These are phyloP conservation scores for Fusarium sp. DNA, from an alignment of 2,329 filamentous ascomycete species.

Conservation along the genomic window DNA sequence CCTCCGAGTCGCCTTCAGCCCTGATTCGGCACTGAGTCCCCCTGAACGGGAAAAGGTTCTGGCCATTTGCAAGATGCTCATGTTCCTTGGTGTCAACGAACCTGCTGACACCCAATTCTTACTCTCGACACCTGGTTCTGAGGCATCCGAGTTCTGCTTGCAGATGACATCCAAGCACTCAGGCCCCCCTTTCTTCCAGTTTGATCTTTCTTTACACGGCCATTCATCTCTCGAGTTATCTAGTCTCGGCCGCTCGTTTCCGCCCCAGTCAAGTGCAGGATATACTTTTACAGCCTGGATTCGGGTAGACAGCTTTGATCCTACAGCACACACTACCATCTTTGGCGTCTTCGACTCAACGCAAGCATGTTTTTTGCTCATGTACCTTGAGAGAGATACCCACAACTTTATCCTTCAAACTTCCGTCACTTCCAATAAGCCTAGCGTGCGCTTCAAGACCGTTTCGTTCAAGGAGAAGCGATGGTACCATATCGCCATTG, in stretches of 20 bases:
- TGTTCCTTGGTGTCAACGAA: constrained; percentile 80
- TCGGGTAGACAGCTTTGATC: constrained; percentile 87
- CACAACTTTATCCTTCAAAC: constrained; percentile 96
- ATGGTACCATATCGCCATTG: constrained; percentile 95
- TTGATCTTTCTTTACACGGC: constrained; percentile 89
- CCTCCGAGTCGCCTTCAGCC: constrained; percentile 69
- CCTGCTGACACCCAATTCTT: constrained; percentile 88
- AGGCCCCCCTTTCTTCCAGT: constrained; percentile 88
- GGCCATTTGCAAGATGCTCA: constrained; percentile 75
- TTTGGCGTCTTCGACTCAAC: constrained; percentile 94
- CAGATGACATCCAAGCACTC: constrained; percentile 80
- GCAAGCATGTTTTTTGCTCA: constrained; percentile 92
- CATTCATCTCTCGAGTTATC: constrained; percentile 91
- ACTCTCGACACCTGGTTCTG: constrained; percentile 62
- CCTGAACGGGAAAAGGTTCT: constrained; percentile 71
- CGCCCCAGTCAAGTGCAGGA: constrained; percentile 80
- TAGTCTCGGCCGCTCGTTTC: constrained; percentile 86
- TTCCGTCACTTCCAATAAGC: constrained; percentile 84
- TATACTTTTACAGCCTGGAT: constrained; percentile 95
- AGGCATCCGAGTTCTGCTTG: constrained; percentile 76
- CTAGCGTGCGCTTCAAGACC: constrained; percentile 94
- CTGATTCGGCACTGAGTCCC: constrained; percentile 61
- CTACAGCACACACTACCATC: constrained; percentile 87
- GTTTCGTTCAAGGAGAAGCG: constrained; percentile 77
- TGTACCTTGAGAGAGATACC: constrained; percentile 94